Percentiles rank a stretch among this genome's conserved stretches.
Evolutionary conservation across 345 rosid species (phyloP).

Genomic region (Eutrema japonicum): DNA sequence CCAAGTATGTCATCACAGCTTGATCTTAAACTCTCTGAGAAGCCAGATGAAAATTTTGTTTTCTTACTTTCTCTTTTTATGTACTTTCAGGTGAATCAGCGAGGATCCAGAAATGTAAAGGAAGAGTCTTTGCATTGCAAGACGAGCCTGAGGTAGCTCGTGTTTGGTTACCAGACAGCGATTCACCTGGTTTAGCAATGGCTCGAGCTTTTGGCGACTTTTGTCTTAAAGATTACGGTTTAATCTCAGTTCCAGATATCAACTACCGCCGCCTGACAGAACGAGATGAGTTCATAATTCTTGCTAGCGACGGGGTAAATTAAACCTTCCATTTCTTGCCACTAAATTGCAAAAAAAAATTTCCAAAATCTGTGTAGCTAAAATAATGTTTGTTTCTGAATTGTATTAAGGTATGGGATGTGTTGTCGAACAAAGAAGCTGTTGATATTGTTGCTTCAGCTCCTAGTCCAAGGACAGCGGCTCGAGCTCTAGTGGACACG

Average conservation of each 20-base stretch:
- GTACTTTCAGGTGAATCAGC: slow-evolving; percentile 78
- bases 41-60: neutral
- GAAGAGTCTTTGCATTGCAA: slow-evolving; percentile 95
- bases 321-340: slow-evolving; percentile 15
- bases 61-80: slow-evolving; percentile 14
- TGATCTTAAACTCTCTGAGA: slow-evolving; percentile 23
- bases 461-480: slow-evolving; percentile 75
- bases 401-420: slow-evolving; percentile 78
- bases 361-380: neutral
- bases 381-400: slow-evolving; percentile 17
- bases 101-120: slow-evolving; percentile 88
- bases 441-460: slow-evolving; percentile 86
- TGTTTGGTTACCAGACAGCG: slow-evolving; percentile 94
- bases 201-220: slow-evolving; percentile 99
- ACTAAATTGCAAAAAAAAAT: neutral
- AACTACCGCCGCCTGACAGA: slow-evolving; percentile 65
- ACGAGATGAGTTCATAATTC: slow-evolving; percentile 78
- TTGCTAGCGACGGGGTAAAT: slow-evolving; percentile 93
- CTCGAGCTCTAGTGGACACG: slow-evolving; percentile 89
- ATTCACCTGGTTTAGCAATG: slow-evolving; percentile 98
- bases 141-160: slow-evolving; percentile 99
- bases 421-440: slow-evolving; percentile 90
- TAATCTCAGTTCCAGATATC: slow-evolving; percentile 88
- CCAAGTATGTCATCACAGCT: slow-evolving; percentile 62
- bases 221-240: slow-evolving; percentile 96